phyloP scores from a whole-genome alignment of 495 filamentous ascomycete genomes.

The Beverwykella pulmonaria region DNA sequence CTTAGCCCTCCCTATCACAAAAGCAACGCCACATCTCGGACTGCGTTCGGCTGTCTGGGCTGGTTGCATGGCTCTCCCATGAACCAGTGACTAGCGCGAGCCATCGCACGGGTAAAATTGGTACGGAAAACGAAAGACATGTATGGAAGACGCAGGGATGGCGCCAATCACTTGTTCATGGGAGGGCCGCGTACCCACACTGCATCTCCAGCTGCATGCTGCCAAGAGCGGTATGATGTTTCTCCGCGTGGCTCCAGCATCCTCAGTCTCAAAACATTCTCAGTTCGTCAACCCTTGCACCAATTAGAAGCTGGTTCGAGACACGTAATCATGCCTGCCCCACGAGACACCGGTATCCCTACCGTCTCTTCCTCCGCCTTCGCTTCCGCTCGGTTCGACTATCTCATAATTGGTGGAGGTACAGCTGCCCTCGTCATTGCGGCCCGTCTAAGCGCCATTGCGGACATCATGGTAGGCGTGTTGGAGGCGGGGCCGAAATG shows the following conservation, averaged over 20 bases:
- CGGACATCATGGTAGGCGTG: conserved; percentile 49
- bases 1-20: not conserved
- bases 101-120: no score
- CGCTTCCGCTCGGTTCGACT: conserved; percentile 30
- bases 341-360: not conserved
- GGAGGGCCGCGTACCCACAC: no score
- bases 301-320: not conserved
- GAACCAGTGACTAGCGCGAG: no score
- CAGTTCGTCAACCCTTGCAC: not conserved
- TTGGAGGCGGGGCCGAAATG: conserved; percentile 53
- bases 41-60: not conserved
- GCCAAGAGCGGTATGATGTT: not conserved
- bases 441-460: conserved; percentile 38
- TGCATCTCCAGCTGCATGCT: not conserved
- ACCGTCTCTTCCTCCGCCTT: conserved; percentile 20
- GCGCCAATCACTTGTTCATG: no score
- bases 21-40: not conserved
- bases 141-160: no score
- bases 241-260: not conserved
- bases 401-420: conserved; percentile 37
- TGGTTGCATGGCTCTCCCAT: no score
- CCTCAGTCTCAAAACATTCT: no score
- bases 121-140: no score
- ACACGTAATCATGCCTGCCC: no score
- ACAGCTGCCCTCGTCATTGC: conserved; percentile 42